Evolutionary conservation across 305 asterid species (phyloP).

Genomic region (Solanum hybrid): DNA sequence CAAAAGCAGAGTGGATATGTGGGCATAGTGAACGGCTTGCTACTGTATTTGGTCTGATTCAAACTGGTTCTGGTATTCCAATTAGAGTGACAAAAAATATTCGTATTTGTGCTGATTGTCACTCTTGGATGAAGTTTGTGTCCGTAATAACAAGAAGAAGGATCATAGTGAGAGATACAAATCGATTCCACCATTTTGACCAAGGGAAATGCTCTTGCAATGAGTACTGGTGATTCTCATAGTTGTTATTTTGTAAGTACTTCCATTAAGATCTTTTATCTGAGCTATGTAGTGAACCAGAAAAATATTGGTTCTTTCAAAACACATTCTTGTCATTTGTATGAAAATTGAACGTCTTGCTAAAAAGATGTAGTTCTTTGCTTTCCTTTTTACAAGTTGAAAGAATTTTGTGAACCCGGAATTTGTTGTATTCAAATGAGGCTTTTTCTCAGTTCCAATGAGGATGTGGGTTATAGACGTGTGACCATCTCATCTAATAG

Average conservation of each 20-base stretch:
- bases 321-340: neutral
- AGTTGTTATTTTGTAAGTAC: neutral
- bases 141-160: constrained; percentile 23
- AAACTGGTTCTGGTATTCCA: constrained; percentile 30
- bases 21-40: constrained; percentile 48
- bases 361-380: neutral
- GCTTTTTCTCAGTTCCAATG: neutral
- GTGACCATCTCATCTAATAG: neutral
- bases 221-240: constrained; percentile 36
- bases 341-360: neutral
- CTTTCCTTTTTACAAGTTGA: neutral
- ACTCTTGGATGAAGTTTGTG: constrained; percentile 41
- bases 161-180: constrained; percentile 38
- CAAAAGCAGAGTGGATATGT: constrained; percentile 39
- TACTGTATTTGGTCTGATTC: constrained; percentile 29
- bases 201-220: constrained; percentile 41
- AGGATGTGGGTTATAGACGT: neutral
- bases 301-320: neutral
- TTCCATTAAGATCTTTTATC: neutral
- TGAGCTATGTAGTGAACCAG: neutral
- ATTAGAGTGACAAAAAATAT: constrained; percentile 45
- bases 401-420: neutral
- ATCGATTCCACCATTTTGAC: constrained; percentile 44
- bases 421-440: neutral
- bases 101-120: constrained; percentile 53